These are phyloP conservation scores for Alternaria incomplexa DNA, from an alignment of 2,329 filamentous ascomycete species.

Conservation along the genomic window DNA sequence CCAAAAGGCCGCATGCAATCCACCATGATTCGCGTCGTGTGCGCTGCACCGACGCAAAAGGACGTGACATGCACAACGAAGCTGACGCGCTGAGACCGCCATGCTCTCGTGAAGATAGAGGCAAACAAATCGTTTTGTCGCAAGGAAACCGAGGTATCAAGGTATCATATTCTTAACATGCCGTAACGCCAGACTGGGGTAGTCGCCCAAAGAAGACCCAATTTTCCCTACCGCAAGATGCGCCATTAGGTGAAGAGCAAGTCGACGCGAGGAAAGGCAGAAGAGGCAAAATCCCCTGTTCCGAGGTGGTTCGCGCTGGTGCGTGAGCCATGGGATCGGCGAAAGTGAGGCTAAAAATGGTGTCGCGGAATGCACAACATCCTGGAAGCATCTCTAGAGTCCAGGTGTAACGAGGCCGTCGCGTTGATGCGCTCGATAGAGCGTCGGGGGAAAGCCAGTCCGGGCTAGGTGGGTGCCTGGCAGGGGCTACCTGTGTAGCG, in stretches of 20 bases:
- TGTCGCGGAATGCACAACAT: constrained; percentile 9
- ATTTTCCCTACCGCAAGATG: constrained; percentile 13
- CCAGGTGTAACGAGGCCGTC: constrained; percentile 7
- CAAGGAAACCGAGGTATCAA: constrained; percentile 19
- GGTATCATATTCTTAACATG: constrained; percentile 21
- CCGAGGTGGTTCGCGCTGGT: background rate
- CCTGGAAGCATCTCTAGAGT: background rate
- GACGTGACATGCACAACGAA: background rate
- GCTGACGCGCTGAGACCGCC: constrained; percentile 2
- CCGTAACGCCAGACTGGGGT: constrained; percentile 16
- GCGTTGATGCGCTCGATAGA: constrained; percentile 6
- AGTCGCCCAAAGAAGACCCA: constrained; percentile 11
- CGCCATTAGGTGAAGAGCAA: constrained; percentile 11
- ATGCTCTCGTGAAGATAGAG: background rate
- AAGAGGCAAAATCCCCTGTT: background rate
- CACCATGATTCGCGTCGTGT: background rate
- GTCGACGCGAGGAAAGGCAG: background rate
- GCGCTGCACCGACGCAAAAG: background rate
- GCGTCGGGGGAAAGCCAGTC: background rate
- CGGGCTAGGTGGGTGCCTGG: constrained; percentile 11
- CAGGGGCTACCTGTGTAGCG: constrained; percentile 9
- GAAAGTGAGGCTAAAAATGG: constrained; percentile 1
- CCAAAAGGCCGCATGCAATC: constrained; percentile 4
- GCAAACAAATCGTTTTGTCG: constrained; percentile 5
- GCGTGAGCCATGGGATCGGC: background rate